Base-by-base conservation (phyloP, 208 protist species). In the Leishmania guyanensis region DNA sequence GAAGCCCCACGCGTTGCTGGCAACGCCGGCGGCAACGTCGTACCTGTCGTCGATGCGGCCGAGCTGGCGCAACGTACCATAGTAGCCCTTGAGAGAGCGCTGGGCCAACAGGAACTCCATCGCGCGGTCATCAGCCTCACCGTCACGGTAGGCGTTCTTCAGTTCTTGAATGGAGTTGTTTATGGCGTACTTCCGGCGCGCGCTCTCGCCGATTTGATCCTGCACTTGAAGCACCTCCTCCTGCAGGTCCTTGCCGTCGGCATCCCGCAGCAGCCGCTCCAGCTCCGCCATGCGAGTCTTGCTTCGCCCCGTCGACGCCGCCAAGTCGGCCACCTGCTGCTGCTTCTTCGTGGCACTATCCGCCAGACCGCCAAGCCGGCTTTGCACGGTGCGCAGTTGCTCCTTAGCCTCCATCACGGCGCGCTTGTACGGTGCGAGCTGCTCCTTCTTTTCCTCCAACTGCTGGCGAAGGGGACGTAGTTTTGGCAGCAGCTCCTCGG, bases 11-110 rank as follows among this genome's bases (percentile, higher is more conserved):
- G 89, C 89, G 69, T 97, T 98, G 65, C 96, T 98, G 12, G 97
- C 98, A 16, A 99, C 99, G 3, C 98, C 99, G 20, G 99, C 97
- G 10, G 99, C 99, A 50, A 99, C 90, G 87, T 99, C 99, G 88
- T 99, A 99, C 72, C 90, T 86, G 62, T 92, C 90, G 54, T 98
- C 96, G 74, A 99, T 99, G 29, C 93, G 90, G 72, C 99, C 99
- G 5, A 99, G 93, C 85, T 99, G 96, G 20, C 99, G 99, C 39
- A 99, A 91, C 33, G 99, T 97, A 51, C 99, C 99, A 80, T 98
- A 97, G 80, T 98, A 98, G 36, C 94, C 94, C 74, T 98, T 96
- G 43, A 98, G 85, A 2, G 85, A 90, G 16, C 93, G 89, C 83
- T 98, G 94, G 4, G 93, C 89, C 58, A 96, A 83, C 50, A 98